Base-by-base conservation (phyloP, 352 stramenopile genomes). In the Thraustochytrium sp. region DNA sequence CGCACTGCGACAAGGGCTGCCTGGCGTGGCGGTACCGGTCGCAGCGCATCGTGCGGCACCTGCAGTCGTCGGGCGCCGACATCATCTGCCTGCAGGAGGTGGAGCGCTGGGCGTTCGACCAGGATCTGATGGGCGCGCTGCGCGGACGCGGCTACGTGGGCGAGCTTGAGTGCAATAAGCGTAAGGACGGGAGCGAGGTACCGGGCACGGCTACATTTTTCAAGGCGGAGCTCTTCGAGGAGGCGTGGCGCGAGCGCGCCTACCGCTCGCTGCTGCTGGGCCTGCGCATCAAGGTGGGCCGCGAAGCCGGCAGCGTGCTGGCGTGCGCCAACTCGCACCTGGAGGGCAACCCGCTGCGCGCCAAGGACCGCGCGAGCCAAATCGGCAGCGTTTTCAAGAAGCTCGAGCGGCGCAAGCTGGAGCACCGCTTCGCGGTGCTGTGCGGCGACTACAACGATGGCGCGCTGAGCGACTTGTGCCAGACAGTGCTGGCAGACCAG, bases 51-150 rank as follows among this genome's bases (percentile, higher is more conserved):
- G 36, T 63, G 21, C 31, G 31, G 23, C 44, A 63, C 23, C 31
- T 80, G 26, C 8, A 9, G 13, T 26, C 26, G 18, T 63, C 44
- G 16, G 31, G 42, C 31, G 46, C 68, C 3, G 68, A 80, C 53
- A 72, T 80, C 1, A 80, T 80, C 38, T 80, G 68, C 68, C 46
- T 80, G 34, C 68, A 80, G 76, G 68, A 80, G 51, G 48, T 61
- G 16, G 68, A 80, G 3, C 68, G 46, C 13, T 63, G 31, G 40
- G 68, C 53, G n/a, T 80, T 80, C 34, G 68, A 80, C 16, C 44
- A 51, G 5, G 68, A 80, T n/a, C 48, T 80, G 16, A 51, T 46
- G 36, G 1, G 13, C 46, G 11, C 21, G 23, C 46, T 80, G 21
- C 36, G 68, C 13, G 13, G 5, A 26, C 48, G 53, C 31, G 68